Evolutionary conservation across 768 basidiomycete genomes (phyloP), one percentile per base, ranked within the genome.

Genomic region (Leccinum olivaceopallidum): DNA sequence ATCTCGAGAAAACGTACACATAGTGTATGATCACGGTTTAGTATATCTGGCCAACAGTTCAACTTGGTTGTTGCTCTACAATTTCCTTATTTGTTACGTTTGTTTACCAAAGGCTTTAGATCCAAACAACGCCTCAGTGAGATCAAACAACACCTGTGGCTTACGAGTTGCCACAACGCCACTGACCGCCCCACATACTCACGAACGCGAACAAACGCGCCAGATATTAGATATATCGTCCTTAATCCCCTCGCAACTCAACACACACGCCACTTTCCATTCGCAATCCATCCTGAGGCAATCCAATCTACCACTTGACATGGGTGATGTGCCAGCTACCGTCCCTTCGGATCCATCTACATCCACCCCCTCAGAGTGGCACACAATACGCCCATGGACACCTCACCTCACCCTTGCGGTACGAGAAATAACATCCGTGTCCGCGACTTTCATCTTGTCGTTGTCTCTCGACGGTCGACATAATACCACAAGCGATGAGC

Each of bases 351-450:
- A 65, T 59, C 54, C 63, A 51, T 63, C 71, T 10, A 56, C 63
- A 60, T 63, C 73, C 24, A 60, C 48, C 49, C 54, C 66, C 13
- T 64, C 70, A 0, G 74, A 77, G 54, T 93, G 91, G 91, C 85
- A 85, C 60, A 77, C 87, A 12, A 86, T 93, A 64, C 82, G 90
- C 14, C 92, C 90, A 7, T 92, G 89, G 87, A 79, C 82, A 5
- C 86, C 87, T 39, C 85, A 84, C 34, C 77, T 93, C n/a, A 81
- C 84, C 1, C 82, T 94, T 14, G 76, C 81, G 13, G 88, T 92
- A 47, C 82, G 85, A 48, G 92, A 94, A 78, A 86, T 94, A 55
- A 91, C 92, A 24, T 93, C 92, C 0, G 92, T 93, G n/a, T 73
- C 73, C 10, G 90, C 84, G 9, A 92, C 90, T 0, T 92, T 94